Evolutionary conservation across 768 basidiomycete genomes (phyloP).

Genomic region (Tricholoma sp.): DNA sequence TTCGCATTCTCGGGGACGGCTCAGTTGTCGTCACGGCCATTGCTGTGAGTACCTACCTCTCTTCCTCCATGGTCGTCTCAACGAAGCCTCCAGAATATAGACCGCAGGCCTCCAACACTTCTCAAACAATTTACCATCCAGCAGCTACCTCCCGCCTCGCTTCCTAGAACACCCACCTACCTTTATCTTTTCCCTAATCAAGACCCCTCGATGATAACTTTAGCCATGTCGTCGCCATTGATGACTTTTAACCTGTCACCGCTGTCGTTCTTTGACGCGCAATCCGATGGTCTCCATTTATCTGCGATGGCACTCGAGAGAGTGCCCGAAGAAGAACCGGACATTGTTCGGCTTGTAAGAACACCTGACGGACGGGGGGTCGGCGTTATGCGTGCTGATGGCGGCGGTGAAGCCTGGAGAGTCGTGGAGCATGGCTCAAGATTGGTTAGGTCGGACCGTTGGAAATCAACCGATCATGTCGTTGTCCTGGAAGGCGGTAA

Average conservation of each 20-base stretch:
- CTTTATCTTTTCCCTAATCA: conserved; percentile 50
- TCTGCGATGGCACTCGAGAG: conserved; percentile 36
- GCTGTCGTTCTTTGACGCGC: conserved; percentile 56
- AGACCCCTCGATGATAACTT: conserved; percentile 38
- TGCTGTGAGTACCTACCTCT: conserved; percentile 43
- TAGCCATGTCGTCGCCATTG: conserved; percentile 66
- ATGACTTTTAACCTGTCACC: conserved; percentile 55
- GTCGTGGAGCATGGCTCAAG: conserved; percentile 42
- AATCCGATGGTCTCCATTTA: conserved; percentile 45
- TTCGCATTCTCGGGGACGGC: conserved; percentile 66
- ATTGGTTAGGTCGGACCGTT: conserved; percentile 44
- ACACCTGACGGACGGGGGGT: conserved; percentile 78
- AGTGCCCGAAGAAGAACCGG: conserved; percentile 41
- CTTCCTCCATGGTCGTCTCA: background rate
- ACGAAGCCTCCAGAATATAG: conserved; percentile 62
- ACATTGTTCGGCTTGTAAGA: conserved; percentile 60
- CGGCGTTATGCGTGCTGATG: conserved; percentile 53
- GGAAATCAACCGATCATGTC: conserved; percentile 56
- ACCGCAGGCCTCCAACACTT: conserved; percentile 81
- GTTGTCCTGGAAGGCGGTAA: conserved; percentile 68
- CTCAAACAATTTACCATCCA: conserved; percentile 71
- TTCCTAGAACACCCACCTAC: conserved; percentile 44
- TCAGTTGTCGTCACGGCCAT: conserved; percentile 71
- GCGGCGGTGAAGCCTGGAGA: conserved; percentile 62
- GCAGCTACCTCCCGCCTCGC: conserved; percentile 47